These are phyloP conservation scores for Paramecium tetraurelia DNA, from an alignment of 73 alveolate genomes.

Conservation along the genomic window DNA sequence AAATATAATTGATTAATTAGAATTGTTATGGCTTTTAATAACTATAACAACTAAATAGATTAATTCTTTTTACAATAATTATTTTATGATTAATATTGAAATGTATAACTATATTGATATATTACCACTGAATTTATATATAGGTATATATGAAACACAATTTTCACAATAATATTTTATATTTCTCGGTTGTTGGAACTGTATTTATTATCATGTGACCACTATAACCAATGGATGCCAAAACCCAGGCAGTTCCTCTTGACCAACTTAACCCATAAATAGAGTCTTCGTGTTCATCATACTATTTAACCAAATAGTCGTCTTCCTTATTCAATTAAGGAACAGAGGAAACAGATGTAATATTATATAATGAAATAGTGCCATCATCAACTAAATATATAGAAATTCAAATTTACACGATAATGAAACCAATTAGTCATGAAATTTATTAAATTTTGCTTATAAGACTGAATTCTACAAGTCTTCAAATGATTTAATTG, in stretches of 20 bases:
- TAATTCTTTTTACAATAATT: too few relatives aligned
- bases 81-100: too few relatives aligned
- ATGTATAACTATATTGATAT: too few relatives aligned
- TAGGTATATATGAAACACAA: neutral
- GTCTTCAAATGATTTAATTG: conserved; percentile 42
- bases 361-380: conserved; percentile 22
- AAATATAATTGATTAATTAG: too few relatives aligned
- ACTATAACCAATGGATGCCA: conserved; percentile 3
- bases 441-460: conserved; percentile 34
- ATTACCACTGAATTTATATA: neutral
- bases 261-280: conserved; percentile 44
- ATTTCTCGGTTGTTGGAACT: conserved; percentile 46
- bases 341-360: conserved; percentile 18
- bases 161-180: conserved; percentile 40
- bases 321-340: conserved; percentile 28
- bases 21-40: too few relatives aligned
- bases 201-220: conserved; percentile 9
- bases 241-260: conserved; percentile 4
- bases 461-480: conserved; percentile 22
- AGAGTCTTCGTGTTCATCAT: conserved; percentile 41
- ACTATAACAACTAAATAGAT: too few relatives aligned
- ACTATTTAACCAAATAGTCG: neutral
- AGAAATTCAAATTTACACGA: neutral
- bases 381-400: conserved; percentile 41
- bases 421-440: conserved; percentile 34